Conservation (phyloP, 345 rosid species). For the Camelina hispida region DNA sequence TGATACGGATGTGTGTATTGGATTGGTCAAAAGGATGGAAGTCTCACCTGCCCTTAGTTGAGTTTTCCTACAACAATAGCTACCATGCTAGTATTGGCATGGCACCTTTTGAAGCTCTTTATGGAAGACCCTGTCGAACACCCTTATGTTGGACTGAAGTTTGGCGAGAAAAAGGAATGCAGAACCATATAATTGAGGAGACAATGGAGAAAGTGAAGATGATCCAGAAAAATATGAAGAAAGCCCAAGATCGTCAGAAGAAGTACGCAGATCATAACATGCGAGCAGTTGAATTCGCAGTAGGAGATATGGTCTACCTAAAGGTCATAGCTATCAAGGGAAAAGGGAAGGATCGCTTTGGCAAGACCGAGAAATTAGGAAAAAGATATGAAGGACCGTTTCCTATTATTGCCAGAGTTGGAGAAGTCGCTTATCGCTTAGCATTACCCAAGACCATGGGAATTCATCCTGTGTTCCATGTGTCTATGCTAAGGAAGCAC, state of each 20-base stretch:
- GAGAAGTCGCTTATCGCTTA: neutral
- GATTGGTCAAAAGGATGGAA: neutral
- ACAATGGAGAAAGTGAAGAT: neutral
- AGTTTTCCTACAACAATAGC: too few relatives aligned
- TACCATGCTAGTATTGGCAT: too few relatives aligned
- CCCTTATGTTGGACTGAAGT: too few relatives aligned
- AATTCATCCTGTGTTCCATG: neutral
- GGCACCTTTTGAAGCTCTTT: too few relatives aligned
- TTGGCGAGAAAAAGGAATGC: too few relatives aligned
- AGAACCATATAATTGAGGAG: too few relatives aligned
- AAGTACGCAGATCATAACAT: neutral
- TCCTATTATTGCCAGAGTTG: accelerated
- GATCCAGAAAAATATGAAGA: neutral
- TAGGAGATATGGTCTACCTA: neutral
- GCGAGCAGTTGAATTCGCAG: neutral
- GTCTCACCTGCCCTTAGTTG: too few relatives aligned
- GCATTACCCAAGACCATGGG: neutral
- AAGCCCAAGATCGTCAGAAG: neutral
- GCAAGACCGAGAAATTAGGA: neutral
- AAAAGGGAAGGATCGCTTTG: neutral
- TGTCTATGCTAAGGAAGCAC: neutral
- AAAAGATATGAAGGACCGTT: neutral
- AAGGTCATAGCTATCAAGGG: neutral
- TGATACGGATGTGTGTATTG: neutral
- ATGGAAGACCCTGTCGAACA: too few relatives aligned